Conservation (phyloP, 106 monocot species). For the Phalaenopsis equestris region DNA sequence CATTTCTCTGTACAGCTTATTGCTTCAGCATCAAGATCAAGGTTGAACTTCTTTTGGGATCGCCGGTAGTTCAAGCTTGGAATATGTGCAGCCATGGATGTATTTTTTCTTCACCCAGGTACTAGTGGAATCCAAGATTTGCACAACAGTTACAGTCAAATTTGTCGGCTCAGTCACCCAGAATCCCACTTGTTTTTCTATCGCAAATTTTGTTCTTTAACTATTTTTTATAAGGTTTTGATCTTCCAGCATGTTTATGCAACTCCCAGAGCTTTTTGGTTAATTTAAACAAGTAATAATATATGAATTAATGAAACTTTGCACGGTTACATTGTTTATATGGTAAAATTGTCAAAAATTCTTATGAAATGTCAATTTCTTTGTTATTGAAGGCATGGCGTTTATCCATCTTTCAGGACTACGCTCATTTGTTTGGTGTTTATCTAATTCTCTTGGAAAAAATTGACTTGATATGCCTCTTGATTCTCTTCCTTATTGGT, state of each 20-base stretch:
- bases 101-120: neutral
- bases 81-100: too few species aligned
- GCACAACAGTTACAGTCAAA: neutral
- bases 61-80: neutral
- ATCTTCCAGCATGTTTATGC: neutral
- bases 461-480: too few species aligned
- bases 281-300: neutral
- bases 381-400: too few species aligned
- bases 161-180: neutral
- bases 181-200: neutral
- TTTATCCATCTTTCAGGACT: too few species aligned
- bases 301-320: neutral
- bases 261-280: neutral
- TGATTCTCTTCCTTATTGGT: too few species aligned
- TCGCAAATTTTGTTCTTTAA: neutral
- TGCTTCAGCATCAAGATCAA: neutral
- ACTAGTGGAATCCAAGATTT: neutral
- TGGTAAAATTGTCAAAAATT: neutral
- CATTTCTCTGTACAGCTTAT: constrained; percentile 1
- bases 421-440: too few species aligned
- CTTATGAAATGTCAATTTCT: too few species aligned
- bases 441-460: too few species aligned
- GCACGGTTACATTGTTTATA: neutral
- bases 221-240: neutral
- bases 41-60: neutral